phyloP scores from a whole-genome alignment of 2,329 filamentous ascomycete genomes.

The Monosporascus ibericus region DNA sequence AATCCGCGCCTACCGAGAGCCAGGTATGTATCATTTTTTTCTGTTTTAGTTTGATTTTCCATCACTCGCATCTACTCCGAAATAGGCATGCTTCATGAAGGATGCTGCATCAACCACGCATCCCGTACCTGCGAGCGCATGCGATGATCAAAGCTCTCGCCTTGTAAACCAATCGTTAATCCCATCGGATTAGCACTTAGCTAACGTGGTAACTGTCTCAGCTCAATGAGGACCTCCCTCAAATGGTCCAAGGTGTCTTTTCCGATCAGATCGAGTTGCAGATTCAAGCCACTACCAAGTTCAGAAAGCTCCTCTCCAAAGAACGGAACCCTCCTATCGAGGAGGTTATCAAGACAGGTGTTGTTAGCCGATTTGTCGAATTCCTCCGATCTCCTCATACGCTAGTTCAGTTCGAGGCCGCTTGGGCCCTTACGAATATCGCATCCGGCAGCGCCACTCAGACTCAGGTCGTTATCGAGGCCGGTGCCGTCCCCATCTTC shows the following conservation, averaged over 20 bases:
- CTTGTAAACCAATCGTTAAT: too few species aligned
- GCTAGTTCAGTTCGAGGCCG: constrained; percentile 96
- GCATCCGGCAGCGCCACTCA: constrained; percentile 94
- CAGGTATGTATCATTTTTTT: constrained; percentile 62
- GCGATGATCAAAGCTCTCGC: too few species aligned
- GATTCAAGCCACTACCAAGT: constrained; percentile 96
- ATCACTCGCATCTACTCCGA: neutral
- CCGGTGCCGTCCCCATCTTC: constrained; percentile 96
- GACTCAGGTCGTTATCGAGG: constrained; percentile 98
- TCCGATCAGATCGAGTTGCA: constrained; percentile 97
- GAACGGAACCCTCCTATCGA: constrained; percentile 99
- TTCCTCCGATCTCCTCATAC: constrained; percentile 97
- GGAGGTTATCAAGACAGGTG: constrained; percentile 97
- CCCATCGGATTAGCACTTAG: constrained; percentile 1
- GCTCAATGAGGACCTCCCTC: constrained; percentile 95
- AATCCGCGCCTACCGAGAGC: constrained; percentile 86
- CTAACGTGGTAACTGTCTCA: constrained; percentile 35
- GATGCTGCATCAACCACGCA: too few species aligned
- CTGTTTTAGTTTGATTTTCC: constrained; percentile 8
- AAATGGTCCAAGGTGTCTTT: constrained; percentile 97
- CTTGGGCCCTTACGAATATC: constrained; percentile 99
- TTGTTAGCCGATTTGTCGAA: constrained; percentile 95
- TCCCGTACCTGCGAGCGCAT: too few species aligned
- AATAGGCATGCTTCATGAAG: too few species aligned
- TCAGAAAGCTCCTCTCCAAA: constrained; percentile 95